A percentile compares a stretch with the other conserved stretches of the same genome.
These are phyloP conservation scores for Wallacemonas sp. DNA, from an alignment of 208 protist species.

Conservation along the genomic window DNA sequence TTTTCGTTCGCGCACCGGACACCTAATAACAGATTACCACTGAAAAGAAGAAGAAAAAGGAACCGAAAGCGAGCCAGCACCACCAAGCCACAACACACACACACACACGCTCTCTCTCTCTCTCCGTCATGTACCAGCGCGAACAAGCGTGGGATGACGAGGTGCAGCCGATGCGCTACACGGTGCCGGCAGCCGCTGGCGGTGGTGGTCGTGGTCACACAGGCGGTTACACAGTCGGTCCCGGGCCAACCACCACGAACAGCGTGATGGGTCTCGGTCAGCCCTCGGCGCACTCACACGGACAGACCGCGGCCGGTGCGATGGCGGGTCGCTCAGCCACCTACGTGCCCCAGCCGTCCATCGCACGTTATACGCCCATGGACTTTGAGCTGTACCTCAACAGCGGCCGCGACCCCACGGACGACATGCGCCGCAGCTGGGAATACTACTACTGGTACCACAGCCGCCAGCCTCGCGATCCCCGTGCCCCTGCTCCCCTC, in stretches of 20 bases:
- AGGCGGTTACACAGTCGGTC: conserved; percentile 3
- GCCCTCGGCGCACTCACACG: not conserved
- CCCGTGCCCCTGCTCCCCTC: conserved; percentile 64
- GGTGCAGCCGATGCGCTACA: not conserved
- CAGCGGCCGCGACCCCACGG: conserved; percentile 65
- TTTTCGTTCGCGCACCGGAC: too few species aligned
- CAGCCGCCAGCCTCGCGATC: conserved; percentile 64
- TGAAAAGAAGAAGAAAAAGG: not conserved
- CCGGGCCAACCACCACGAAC: conserved; percentile 2
- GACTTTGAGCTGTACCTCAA: conserved; percentile 86
- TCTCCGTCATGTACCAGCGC: conserved; percentile 1
- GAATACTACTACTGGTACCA: conserved; percentile 89
- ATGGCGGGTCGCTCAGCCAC: not conserved
- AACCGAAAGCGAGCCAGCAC: not conserved
- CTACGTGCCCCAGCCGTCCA: conserved; percentile 1
- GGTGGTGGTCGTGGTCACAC: not conserved
- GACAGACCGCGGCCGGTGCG: not conserved
- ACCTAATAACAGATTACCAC: too few species aligned
- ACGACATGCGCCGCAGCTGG: conserved; percentile 79
- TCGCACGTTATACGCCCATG: conserved; percentile 69
- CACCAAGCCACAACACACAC: too few species aligned
- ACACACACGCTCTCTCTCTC: too few species aligned
- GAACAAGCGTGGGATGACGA: conserved; percentile 18
- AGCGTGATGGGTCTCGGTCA: not conserved
- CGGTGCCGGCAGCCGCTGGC: not conserved